Evolutionary conservation across 345 rosid genomes (phyloP).

Genomic region (Aegle marmelos): DNA sequence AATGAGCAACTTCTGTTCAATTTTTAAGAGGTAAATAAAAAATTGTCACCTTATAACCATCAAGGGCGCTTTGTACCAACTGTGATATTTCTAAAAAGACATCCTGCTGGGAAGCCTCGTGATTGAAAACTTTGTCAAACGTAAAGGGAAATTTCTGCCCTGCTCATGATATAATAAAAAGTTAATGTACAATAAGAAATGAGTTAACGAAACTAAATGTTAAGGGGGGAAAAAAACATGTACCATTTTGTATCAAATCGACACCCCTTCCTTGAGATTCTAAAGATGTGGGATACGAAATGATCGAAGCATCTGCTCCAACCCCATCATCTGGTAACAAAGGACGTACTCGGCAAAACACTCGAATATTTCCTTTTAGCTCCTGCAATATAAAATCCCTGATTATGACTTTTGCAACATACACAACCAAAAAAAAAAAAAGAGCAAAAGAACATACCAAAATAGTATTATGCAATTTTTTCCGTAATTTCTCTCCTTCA

Average conservation of each 20-base stretch:
- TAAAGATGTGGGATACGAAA: constrained; percentile 64
- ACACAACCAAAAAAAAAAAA: background rate
- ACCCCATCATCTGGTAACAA: constrained; percentile 69
- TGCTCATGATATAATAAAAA: constrained; percentile 19
- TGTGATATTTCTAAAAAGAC: constrained; percentile 93
- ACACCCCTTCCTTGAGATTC: constrained; percentile 82
- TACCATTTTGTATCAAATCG: constrained; percentile 81
- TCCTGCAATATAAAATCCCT: constrained; percentile 44
- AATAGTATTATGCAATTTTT: constrained; percentile 85
- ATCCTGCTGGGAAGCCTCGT: constrained; percentile 80
- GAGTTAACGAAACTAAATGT: background rate
- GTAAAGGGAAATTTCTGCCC: constrained; percentile 85
- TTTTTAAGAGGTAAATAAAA: background rate
- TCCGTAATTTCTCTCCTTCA: constrained; percentile 80
- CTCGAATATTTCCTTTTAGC: constrained; percentile 95
- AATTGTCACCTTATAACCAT: constrained; percentile 80
- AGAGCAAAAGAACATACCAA: constrained; percentile 38
- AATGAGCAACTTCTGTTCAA: background rate
- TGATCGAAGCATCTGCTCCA: constrained; percentile 46
- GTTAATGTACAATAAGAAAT: background rate
- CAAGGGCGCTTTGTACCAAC: constrained; percentile 91
- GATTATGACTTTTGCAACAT: background rate
- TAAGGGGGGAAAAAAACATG: background rate
- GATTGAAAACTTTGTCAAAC: constrained; percentile 88
- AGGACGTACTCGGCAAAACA: constrained; percentile 93